phyloP scores from a whole-genome alignment of 1,284 basidiomycete genomes.

The Sanghuangporus baumii region DNA sequence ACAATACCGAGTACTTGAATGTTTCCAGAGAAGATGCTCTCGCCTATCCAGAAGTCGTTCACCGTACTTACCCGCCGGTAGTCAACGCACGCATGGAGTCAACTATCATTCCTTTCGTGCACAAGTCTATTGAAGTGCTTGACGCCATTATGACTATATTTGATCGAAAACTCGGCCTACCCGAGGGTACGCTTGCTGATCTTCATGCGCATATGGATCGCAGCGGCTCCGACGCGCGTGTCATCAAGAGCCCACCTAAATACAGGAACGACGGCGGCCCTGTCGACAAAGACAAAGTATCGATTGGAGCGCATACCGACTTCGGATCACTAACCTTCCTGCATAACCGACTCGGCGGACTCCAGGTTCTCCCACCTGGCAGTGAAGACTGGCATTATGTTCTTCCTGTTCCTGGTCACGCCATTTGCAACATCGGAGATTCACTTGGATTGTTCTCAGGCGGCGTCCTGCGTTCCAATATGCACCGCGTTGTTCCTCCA shows the following conservation, averaged over 20 bases:
- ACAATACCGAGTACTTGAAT: constrained; percentile 63
- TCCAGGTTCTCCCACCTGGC: constrained; percentile 64
- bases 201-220: constrained; percentile 42
- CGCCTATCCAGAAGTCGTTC: constrained; percentile 44
- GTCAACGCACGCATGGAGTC: constrained; percentile 46
- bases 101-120: constrained; percentile 49
- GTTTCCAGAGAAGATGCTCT: constrained; percentile 61
- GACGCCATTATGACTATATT: constrained; percentile 49
- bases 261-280: constrained; percentile 8
- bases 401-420: constrained; percentile 54
- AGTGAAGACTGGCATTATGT: constrained; percentile 65
- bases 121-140: constrained; percentile 52
- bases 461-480: constrained; percentile 50
- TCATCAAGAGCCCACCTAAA: constrained; percentile 46
- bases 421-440: constrained; percentile 58
- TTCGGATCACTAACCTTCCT: constrained; percentile 54
- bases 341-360: constrained; percentile 65
- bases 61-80: constrained; percentile 49
- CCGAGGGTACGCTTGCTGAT: constrained; percentile 39
- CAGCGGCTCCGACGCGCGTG: constrained; percentile 56
- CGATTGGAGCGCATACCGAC: constrained; percentile 47
- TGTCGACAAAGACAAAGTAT: constrained; percentile 28
- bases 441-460: constrained; percentile 53
- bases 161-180: constrained; percentile 51
- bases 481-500: constrained; percentile 46